Percentiles rank a stretch among this genome's conserved stretches.
These are phyloP conservation scores for Iris macrosiphon DNA, from an alignment of 106 monocot genomes.

Conservation along the genomic window DNA sequence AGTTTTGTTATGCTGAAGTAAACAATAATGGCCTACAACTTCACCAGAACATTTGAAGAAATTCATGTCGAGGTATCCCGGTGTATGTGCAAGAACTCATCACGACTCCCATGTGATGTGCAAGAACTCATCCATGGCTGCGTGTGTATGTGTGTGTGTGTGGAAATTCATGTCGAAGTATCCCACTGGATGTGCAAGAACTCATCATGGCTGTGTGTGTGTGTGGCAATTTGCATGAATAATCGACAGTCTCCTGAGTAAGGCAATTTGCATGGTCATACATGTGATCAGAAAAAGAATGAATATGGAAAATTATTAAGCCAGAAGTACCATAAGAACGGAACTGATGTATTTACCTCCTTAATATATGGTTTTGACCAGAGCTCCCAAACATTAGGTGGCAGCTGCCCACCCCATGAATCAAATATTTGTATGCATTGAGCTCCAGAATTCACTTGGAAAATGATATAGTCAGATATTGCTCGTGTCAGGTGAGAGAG, in stretches of 20 bases:
- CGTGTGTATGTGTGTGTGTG: too few relatives aligned
- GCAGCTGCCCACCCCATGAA: constrained; percentile 95
- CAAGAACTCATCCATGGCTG: too few relatives aligned
- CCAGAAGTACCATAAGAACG: background rate
- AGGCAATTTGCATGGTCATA: background rate
- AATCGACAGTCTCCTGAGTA: background rate
- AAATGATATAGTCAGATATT: constrained; percentile 80
- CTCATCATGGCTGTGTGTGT: too few relatives aligned
- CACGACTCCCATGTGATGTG: too few relatives aligned
- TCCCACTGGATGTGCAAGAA: too few relatives aligned
- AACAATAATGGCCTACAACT: too few relatives aligned
- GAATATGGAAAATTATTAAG: background rate
- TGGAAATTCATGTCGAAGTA: too few relatives aligned
- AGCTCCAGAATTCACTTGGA: constrained; percentile 86
- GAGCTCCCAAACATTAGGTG: constrained; percentile 88
- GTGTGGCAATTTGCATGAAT: too few relatives aligned
- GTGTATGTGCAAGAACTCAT: too few relatives aligned
- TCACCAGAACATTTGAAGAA: background rate
- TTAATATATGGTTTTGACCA: constrained; percentile 96
- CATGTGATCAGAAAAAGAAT: background rate
- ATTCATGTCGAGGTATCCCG: too few relatives aligned
- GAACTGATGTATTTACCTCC: constrained; percentile 39
- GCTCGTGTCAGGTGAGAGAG: constrained; percentile 76
- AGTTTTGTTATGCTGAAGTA: too few relatives aligned
- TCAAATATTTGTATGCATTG: constrained; percentile 97